Conservation (phyloP, 768 basidiomycete genomes). For the Naganishia vishniacii region DNA sequence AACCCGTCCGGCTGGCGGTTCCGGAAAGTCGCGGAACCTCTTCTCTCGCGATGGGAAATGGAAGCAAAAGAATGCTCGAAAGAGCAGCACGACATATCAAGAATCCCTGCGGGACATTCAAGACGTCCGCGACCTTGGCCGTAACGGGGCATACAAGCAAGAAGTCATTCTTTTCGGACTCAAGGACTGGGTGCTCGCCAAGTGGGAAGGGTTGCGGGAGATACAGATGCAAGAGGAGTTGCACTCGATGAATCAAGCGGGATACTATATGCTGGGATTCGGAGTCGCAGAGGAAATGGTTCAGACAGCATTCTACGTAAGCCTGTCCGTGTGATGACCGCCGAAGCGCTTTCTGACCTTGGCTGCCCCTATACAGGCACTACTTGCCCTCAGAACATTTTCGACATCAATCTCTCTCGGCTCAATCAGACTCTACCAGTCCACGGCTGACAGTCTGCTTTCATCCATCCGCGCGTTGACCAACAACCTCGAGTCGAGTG, state of each 20-base stretch:
- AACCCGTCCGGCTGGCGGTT: not conserved
- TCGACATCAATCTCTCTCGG: constrained; percentile 70
- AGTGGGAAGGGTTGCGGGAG: constrained; percentile 65
- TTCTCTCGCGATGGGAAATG: constrained; percentile 36
- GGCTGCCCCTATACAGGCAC: constrained; percentile 62
- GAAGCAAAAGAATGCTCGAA: constrained; percentile 7
- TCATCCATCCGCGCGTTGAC: constrained; percentile 61
- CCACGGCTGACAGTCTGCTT: constrained; percentile 66
- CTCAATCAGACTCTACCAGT: constrained; percentile 73
- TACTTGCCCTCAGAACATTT: constrained; percentile 66
- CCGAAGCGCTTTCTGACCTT: constrained; percentile 21
- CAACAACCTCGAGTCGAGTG: constrained; percentile 66
- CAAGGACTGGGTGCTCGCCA: constrained; percentile 73
- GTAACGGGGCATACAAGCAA: constrained; percentile 69
- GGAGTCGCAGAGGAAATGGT: constrained; percentile 27
- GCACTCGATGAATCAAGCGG: constrained; percentile 4
- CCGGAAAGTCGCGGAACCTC: not conserved
- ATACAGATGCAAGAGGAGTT: constrained; percentile 49
- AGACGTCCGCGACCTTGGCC: constrained; percentile 61
- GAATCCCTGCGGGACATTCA: constrained; percentile 53
- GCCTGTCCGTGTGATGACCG: not conserved
- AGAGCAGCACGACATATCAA: constrained; percentile 52
- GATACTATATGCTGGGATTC: constrained; percentile 19
- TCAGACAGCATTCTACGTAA: constrained; percentile 34
- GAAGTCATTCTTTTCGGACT: constrained; percentile 78